phyloP scores from a whole-genome alignment of 2,329 filamentous ascomycete species.

The Aspergillus melleus region DNA sequence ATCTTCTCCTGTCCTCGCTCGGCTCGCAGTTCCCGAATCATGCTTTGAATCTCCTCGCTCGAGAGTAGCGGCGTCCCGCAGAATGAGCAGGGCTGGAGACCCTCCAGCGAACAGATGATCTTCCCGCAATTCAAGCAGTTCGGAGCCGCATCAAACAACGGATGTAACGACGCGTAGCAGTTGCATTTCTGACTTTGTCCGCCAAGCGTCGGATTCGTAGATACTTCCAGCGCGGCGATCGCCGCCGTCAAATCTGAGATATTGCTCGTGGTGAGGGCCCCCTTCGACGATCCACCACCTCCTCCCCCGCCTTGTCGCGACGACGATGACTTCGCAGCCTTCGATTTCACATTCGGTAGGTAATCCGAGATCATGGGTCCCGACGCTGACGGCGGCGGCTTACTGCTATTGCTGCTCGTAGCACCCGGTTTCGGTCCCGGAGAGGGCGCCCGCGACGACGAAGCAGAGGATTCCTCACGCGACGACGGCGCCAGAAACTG shows the following conservation, averaged over 20 bases:
- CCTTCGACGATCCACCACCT: constrained; percentile 66
- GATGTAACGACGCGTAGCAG: constrained; percentile 85
- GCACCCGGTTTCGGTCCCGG: constrained; percentile 29
- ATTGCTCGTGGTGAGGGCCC: constrained; percentile 47
- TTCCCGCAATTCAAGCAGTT: constrained; percentile 94
- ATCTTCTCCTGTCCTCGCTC: constrained; percentile 86
- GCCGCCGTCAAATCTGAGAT: constrained; percentile 66
- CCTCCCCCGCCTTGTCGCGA: constrained; percentile 67
- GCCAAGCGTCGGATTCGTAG: constrained; percentile 75
- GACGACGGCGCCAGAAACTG: constrained; percentile 26
- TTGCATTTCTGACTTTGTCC: constrained; percentile 68
- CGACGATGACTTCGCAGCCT: constrained; percentile 58
- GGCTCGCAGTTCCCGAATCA: constrained; percentile 79
- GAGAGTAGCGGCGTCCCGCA: constrained; percentile 75
- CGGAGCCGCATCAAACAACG: constrained; percentile 83
- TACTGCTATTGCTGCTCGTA: constrained; percentile 19
- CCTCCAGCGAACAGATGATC: constrained; percentile 91
- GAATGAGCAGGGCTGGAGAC: constrained; percentile 89
- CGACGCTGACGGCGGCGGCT: constrained; percentile 66
- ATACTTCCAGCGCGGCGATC: constrained; percentile 85
- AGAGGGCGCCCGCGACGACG: constrained; percentile 47
- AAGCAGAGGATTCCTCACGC: constrained; percentile 41
- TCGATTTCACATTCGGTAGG: constrained; percentile 59
- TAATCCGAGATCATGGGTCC: constrained; percentile 81
- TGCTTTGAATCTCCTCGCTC: constrained; percentile 72